Base-by-base conservation (phyloP, 306 rosid species). In the Cucumis hystrix region DNA sequence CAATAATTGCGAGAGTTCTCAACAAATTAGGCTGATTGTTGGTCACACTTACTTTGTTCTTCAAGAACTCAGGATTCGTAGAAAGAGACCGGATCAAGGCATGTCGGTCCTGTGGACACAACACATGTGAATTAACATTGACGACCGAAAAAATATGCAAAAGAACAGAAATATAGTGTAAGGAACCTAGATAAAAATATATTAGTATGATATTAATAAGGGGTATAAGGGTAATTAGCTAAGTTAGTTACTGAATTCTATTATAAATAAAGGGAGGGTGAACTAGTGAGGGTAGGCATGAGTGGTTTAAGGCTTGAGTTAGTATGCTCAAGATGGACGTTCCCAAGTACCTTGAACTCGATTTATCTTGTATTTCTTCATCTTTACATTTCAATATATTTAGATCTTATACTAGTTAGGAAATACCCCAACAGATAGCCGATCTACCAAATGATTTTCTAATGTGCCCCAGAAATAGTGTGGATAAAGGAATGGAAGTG, bases 1-100 rank as follows among this genome's bases (percentile, higher is more conserved):
- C 39, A 73, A 10, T 71, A 47, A 33, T 33, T 33, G 77, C 68
- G 47, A 75, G 56, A n/a, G 25, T 62, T 79, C 43, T 64, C 45
- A 35, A 55, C 10, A 67, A 37, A 65, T 58, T 41, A 72, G 71
- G 49, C 51, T 60, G 60, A 81, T 45, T 67, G 66, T 18, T 62
- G 77, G 64, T 75, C 78, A 67, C 77, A 68, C 61, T 40, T 85
- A 89, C 98, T 88, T 88, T 92, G 85, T 92, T 94, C 86, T 88
- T 90, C 80, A 94, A 80, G 84, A 0, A 94, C 86, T 94, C 98
- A 0, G 98, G 97, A 87, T 92, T 89, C 10, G 97, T 92, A 23
- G 98, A 94, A 57, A 94, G 81, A n/a, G 98, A 88, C 76, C 86
- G 95, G 80, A 89, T 81, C 90, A 94, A 77, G 83, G 92, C 88